Evolutionary conservation across 179 eudicot species (phyloP), one percentile per base, ranked within the genome.

Genomic region (Heliamphora pulchella): DNA sequence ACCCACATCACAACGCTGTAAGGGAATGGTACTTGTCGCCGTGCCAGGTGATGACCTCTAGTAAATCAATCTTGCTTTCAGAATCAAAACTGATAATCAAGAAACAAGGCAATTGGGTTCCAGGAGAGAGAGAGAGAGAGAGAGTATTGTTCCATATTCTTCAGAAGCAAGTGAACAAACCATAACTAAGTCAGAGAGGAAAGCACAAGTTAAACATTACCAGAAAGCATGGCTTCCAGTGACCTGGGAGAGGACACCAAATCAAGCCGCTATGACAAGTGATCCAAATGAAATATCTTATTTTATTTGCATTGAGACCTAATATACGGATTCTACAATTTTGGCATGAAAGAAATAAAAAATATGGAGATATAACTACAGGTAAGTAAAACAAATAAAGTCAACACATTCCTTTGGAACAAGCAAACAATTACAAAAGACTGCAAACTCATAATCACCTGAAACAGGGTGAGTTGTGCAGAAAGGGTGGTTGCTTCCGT

Each of bases 401-500:
- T 15, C 47, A 63, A 58, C 68, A 43, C 53, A 75, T 44, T 44
- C 22, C 4, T 63, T 59, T 54, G 13, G 59, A 65, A 66, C n/a
- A 57, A n/a, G 20, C 13, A 22, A 22, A 57, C 20, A 58, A 61
- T 18, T 10, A 10, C 41, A 46, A 48, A 18, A 1, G 20, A 72
- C 70, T 4, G 31, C 18, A 78, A 59, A 48, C 53, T 69, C 46
- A 17, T 47, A 72, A 43, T 82, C 78, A 92, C 98, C 97, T 94
- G 93, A 70, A 85, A 90, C 61, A 94, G 86, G 2, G 98, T 90
- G 14, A 91, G 87, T 74, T 94, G 98, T 22, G 92, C 96, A 50
- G 98, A 90, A 82, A 94, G 96, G 68, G 98, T 84, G 58, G 97
- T 94, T n/a, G 98, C 97, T 84, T 94, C 92, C 55, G 93, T 94